Evolutionary conservation across 306 rosid species (phyloP).

Genomic region (Vigna reflexopilosa): DNA sequence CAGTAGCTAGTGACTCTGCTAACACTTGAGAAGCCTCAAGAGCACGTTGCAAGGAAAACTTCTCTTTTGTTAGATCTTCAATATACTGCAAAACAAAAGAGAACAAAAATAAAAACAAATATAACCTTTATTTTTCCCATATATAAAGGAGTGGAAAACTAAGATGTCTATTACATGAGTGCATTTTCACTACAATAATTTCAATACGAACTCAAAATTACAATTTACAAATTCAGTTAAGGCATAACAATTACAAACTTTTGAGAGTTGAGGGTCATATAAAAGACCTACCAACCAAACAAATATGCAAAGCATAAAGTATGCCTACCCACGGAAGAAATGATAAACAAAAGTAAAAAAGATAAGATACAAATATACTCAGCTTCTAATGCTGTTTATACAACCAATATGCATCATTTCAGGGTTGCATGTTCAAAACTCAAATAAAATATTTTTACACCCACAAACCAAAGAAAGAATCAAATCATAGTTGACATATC

Average conservation of each 20-base stretch:
- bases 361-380: constrained; percentile 5
- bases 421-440: constrained; percentile 2
- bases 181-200: constrained; percentile 2
- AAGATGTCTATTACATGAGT: constrained; percentile 24
- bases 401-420: not conserved
- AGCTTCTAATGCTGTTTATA: constrained; percentile 11
- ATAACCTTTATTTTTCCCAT: not conserved
- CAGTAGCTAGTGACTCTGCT: constrained; percentile 92
- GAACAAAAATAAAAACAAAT: constrained; percentile 8
- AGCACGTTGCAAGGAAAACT: constrained; percentile 89
- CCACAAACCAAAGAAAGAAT: too few species aligned
- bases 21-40: constrained; percentile 81
- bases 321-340: not conserved
- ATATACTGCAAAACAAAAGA: constrained; percentile 69
- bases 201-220: not conserved
- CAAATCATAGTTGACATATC: not conserved
- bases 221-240: not conserved
- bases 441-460: not conserved
- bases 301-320: constrained; percentile 16
- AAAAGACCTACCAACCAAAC: constrained; percentile 1
- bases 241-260: not conserved
- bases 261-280: constrained; percentile 7
- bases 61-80: constrained; percentile 96
- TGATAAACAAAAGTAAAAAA: not conserved
- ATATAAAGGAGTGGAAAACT: not conserved